Conservation (phyloP, 371 early-diverging fungal genomes). For the Gilbertella persicaria region DNA sequence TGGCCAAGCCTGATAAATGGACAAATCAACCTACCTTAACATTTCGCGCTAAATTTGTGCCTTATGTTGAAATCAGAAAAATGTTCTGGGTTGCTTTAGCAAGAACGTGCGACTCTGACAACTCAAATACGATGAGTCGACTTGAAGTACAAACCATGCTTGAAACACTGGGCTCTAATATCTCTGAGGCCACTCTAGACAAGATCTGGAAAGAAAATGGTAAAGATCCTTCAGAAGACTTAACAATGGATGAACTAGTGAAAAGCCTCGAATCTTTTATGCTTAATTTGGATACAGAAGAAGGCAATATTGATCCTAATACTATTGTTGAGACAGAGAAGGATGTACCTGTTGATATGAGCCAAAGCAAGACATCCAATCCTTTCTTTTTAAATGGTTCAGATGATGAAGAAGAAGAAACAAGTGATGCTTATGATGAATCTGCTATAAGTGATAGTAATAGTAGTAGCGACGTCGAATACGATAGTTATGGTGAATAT, state of each 20-base stretch:
- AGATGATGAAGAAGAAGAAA: slow-evolving; percentile 26
- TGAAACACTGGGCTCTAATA: slow-evolving; percentile 73
- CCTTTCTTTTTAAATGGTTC: slow-evolving; percentile 11
- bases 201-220: slow-evolving; percentile 60
- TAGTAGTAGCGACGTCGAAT: slow-evolving; percentile 5
- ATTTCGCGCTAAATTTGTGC: slow-evolving; percentile 64
- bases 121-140: slow-evolving; percentile 51
- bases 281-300: slow-evolving; percentile 16
- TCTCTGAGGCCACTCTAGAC: slow-evolving; percentile 68
- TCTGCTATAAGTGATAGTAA: too few species aligned
- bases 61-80: slow-evolving; percentile 63
- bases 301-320: neutral
- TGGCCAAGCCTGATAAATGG: slow-evolving; percentile 41
- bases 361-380: slow-evolving; percentile 4
- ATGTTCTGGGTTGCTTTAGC: slow-evolving; percentile 77
- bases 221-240: slow-evolving; percentile 62
- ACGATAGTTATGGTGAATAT: slow-evolving; percentile 12
- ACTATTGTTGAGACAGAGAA: slow-evolving; percentile 24
- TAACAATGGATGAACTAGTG: slow-evolving; percentile 69
- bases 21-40: slow-evolving; percentile 48
- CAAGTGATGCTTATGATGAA: slow-evolving; percentile 4
- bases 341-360: slow-evolving; percentile 20
- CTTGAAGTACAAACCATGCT: slow-evolving; percentile 76
- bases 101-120: slow-evolving; percentile 66
- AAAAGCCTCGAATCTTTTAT: slow-evolving; percentile 62